Base-by-base conservation (phyloP, 371 early-diverging fungal species). In the Saksenaea oblongispora region DNA sequence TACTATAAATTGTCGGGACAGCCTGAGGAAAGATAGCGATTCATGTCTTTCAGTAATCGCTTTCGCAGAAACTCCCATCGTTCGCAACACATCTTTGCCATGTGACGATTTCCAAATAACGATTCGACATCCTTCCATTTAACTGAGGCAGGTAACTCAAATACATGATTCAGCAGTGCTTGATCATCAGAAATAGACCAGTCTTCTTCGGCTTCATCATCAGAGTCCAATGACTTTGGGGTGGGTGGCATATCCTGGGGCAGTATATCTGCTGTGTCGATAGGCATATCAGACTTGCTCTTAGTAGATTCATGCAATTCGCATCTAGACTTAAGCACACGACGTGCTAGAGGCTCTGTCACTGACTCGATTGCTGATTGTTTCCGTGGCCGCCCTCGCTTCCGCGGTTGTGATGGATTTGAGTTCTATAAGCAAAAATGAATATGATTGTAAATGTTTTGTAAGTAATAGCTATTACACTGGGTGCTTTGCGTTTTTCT, bases 321-420 rank as follows among this genome's bases (percentile, higher is more conserved):
- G 22, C 24, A 47, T 22, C 51, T n/a, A 47, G 51, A 47, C 51
- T 47, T 47, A 17, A 47, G 22, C 22, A 47, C 51, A 17, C 24
- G 51, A 11, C 51, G 51, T 18, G 51, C 51, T 7, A 47, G 51
- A 8, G 51, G 51, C 22, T 47, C 51, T 26, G 51, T 47, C 51
- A 47, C 51, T 22, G 51, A 47, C 51, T 47, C 51, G 10, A 47
- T 22, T 3, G 51, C 22, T 18, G 24, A 7, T 47, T 17, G 64
- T 31, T 67, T 73, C n/a, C 67, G 74, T 35, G 74, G 74, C 54
- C 74, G 67, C 1, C 74, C 74, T 62, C 74, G 64, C 53, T 73
- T 73, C 31, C 71, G 67, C 39, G 71, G 64, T 39, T 62, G 62
- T 58, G 17, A 42, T 10, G 39, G 11, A 35, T 35, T 39, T 27